phyloP scores from a whole-genome alignment of 192 early-diverging fungal genomes.

The Oehlia diaphana region DNA sequence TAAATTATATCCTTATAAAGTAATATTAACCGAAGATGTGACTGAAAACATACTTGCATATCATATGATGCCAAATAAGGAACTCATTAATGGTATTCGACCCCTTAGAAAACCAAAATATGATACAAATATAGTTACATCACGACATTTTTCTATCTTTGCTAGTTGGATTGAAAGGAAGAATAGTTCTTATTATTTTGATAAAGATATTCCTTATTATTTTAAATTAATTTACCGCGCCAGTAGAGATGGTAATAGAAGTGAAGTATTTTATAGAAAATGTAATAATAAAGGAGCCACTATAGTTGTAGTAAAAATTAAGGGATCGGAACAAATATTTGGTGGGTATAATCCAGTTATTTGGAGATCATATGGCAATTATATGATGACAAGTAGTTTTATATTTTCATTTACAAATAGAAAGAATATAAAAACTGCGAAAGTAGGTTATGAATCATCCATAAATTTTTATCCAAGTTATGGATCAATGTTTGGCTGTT shows the following conservation, averaged over 20 bases:
- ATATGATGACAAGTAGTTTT: not conserved
- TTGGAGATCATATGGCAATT: not conserved
- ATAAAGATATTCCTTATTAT: not conserved
- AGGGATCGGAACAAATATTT: not conserved
- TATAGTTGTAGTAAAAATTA: not conserved
- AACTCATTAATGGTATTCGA: not conserved
- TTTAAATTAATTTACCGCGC: not conserved
- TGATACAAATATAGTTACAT: not conserved
- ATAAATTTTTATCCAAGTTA: not conserved
- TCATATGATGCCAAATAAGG: not conserved
- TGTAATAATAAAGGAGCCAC: not conserved
- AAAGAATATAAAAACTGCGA: not conserved
- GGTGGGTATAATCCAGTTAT: conserved; percentile 9
- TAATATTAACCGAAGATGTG: not conserved
- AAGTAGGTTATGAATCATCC: not conserved
- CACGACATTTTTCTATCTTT: not conserved
- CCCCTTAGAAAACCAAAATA: not conserved
- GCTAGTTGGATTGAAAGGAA: not conserved
- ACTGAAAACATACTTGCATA: not conserved
- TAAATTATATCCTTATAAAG: not conserved
- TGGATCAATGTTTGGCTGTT: too few species aligned
- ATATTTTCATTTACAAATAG: not conserved
- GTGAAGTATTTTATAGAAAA: not conserved
- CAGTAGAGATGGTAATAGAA: not conserved
- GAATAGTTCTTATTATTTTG: not conserved